phyloP scores from a whole-genome alignment of 148 eudicot species.

The Oxyria digyna region DNA sequence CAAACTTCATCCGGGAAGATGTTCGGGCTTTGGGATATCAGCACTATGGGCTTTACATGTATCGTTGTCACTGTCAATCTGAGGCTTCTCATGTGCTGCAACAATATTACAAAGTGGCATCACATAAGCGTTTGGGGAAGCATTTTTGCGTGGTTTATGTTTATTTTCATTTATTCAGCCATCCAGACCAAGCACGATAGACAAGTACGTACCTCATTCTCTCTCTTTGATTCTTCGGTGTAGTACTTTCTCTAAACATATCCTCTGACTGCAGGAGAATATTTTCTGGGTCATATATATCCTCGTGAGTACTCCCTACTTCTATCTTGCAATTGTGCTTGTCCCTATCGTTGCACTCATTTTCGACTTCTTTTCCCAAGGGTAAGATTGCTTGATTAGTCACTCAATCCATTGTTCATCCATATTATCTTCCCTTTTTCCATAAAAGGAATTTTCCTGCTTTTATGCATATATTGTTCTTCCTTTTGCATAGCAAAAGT shows the following conservation, averaged over 20 bases:
- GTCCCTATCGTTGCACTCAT: conserved; percentile 79
- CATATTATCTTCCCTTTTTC: background rate
- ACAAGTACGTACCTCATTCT: conserved; percentile 41
- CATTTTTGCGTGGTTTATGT: conserved; percentile 69
- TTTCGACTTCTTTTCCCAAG: conserved; percentile 70
- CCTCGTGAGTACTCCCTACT: conserved; percentile 72
- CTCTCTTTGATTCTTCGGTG: background rate
- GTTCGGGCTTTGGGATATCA: conserved; percentile 94
- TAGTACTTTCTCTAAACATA: background rate
- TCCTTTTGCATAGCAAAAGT: too few relatives aligned
- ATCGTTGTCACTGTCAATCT: conserved; percentile 78
- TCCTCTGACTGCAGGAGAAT: conserved; percentile 57
- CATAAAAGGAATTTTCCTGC: too few relatives aligned
- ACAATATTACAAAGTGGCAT: conserved; percentile 91
- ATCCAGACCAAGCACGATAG: conserved; percentile 33
- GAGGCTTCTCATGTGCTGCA: conserved; percentile 84
- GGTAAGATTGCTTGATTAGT: too few relatives aligned
- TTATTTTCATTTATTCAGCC: conserved; percentile 65
- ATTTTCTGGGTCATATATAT: conserved; percentile 54
- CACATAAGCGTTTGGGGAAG: conserved; percentile 89
- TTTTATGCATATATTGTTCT: too few relatives aligned
- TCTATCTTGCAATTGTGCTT: conserved; percentile 63
- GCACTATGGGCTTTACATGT: conserved; percentile 88
- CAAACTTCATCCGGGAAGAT: conserved; percentile 75
- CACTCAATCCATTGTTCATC: too few relatives aligned